Base-by-base conservation (phyloP, 352 stramenopile species). In the Globisporangium carolinianum region DNA sequence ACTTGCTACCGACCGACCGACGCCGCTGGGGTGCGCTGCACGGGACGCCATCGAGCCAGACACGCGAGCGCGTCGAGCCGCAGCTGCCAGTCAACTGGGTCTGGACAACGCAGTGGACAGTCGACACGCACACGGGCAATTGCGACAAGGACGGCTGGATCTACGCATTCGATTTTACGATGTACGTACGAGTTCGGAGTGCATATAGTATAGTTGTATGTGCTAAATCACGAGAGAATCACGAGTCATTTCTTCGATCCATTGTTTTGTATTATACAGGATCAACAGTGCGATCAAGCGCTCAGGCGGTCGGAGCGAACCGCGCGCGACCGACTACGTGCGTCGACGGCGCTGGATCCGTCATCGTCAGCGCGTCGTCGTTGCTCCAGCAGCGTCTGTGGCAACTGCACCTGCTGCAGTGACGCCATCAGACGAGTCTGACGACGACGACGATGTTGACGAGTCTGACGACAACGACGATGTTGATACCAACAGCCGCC, bases 101-200 rank as follows among this genome's bases (percentile, higher is more conserved):
- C 10, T 92, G 80, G 78, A 79, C 73, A 7, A 86, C 73, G 41
- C 66, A 74, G 24, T 92, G 83, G 83, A 51, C 66, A 2, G 49
- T 90, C 5, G 83, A 92, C 51, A 72, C 69, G 53, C 63, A 42
- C 1, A 74, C 76, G 1, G 68, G 60, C 17, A 80, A 82, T 4
- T 86, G 80, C 52, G 80, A 91, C 51, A 55, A 58, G 4, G 73
- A 91, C 18, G 83, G 83, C 9, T 92, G 82, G 82, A 73, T 77
- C 10, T 92, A 90, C 58, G 83, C 78, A 32, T 86, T 89, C 37
- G 80, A 92, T 58, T 92, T 92, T 57, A 76, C 75, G 18, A 86
- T 83, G 73, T 79, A 73, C 2, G 11, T 24, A 24, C 24, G 24
- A 24, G 24, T 24, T 24, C 24, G 24, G 24, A 24, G 1, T 24